Evolutionary conservation across 352 stramenopile species (phyloP).

Genomic region (Phytophthora pluvialis): DNA sequence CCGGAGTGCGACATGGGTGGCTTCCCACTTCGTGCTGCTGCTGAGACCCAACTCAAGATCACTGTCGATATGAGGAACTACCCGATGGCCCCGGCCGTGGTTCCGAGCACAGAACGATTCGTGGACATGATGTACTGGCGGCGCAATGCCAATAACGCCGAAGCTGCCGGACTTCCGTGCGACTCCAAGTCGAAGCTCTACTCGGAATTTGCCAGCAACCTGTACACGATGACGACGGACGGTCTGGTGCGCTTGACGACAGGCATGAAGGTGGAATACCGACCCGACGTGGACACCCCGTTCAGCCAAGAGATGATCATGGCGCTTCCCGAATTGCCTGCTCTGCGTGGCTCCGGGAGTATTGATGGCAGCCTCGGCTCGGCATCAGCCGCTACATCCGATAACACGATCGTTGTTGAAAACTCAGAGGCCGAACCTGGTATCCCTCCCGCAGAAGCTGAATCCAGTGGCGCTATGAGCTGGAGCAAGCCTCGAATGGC

Average conservation of each 20-base stretch:
- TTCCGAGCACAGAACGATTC: slow-evolving; percentile 52
- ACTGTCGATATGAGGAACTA: slow-evolving; percentile 40
- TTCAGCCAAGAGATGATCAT: slow-evolving; percentile 39
- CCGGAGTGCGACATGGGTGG: slow-evolving; percentile 48
- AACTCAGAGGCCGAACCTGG: slow-evolving; percentile 6
- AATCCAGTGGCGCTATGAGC: slow-evolving; percentile 2
- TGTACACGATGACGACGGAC: slow-evolving; percentile 48
- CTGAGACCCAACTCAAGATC: slow-evolving; percentile 54
- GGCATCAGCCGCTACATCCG: slow-evolving; percentile 8
- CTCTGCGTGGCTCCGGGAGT: slow-evolving; percentile 9
- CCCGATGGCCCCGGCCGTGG: slow-evolving; percentile 17
- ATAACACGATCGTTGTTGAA: slow-evolving; percentile 5
- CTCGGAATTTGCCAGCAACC: slow-evolving; percentile 45
- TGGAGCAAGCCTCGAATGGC: background rate
- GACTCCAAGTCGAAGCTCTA: slow-evolving; percentile 58
- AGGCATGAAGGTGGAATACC: slow-evolving; percentile 59
- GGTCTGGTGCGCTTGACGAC: slow-evolving; percentile 44
- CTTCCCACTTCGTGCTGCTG: slow-evolving; percentile 40
- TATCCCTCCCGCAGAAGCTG: slow-evolving; percentile 11
- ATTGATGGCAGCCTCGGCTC: background rate
- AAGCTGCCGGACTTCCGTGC: slow-evolving; percentile 45
- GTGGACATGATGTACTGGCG: slow-evolving; percentile 61
- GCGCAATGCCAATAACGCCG: slow-evolving; percentile 56
- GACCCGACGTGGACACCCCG: slow-evolving; percentile 12
- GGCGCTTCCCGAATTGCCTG: slow-evolving; percentile 9